Conservation (phyloP, 2,329 filamentous ascomycete genomes). For the Colletotrichum sp. region DNA sequence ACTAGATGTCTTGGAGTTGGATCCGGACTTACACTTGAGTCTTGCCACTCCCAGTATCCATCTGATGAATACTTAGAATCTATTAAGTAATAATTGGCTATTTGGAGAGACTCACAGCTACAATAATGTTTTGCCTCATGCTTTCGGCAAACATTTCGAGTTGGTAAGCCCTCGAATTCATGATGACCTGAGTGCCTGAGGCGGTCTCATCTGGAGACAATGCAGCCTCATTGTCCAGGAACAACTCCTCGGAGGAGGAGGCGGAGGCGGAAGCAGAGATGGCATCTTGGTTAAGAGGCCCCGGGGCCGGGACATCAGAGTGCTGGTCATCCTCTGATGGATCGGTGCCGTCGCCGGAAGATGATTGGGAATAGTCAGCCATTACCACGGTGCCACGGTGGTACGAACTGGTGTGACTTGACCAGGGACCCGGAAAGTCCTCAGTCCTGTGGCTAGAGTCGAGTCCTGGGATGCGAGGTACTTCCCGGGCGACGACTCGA, state of each 20-base stretch:
- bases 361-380: not conserved
- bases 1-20: not conserved
- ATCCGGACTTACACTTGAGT: constrained; percentile 69
- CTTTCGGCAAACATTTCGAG: constrained; percentile 77
- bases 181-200: constrained; percentile 25
- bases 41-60: constrained; percentile 83
- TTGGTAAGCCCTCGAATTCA: constrained; percentile 69
- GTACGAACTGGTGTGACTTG: not conserved
- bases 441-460: not conserved
- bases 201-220: not conserved
- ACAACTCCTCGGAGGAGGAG: not conserved
- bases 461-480: not conserved
- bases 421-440: not conserved
- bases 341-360: not conserved
- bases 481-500: not conserved
- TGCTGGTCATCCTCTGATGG: not conserved
- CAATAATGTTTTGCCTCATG: constrained; percentile 72
- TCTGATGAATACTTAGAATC: constrained; percentile 47
- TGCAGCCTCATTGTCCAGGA: constrained; percentile 12
- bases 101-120: constrained; percentile 58
- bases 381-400: not conserved
- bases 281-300: constrained; percentile 2
- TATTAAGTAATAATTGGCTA: not conserved
- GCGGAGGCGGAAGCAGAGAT: not conserved
- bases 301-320: not conserved